Conservation (phyloP, 106 monocot genomes). For the Platanthera guangdongensis region DNA sequence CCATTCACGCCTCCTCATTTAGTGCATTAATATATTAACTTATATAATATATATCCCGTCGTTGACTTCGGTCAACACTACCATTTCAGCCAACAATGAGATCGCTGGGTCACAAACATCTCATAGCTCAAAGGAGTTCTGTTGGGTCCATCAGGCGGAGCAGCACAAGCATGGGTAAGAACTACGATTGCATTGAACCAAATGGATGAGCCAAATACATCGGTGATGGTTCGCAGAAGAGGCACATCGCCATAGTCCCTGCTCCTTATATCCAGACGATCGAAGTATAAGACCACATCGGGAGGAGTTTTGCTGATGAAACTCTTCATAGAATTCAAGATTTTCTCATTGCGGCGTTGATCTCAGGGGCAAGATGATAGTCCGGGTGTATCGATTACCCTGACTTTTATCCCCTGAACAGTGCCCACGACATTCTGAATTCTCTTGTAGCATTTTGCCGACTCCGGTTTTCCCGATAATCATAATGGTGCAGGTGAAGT, state of each 20-base stretch:
- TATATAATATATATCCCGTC: no score
- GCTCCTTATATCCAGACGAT: constrained; percentile 89
- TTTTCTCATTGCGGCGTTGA: constrained; percentile 61
- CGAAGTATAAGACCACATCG: constrained; percentile 92
- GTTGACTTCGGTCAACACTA: no score
- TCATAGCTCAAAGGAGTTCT: constrained; percentile 89
- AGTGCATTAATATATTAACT: no score
- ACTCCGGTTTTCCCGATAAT: constrained; percentile 92
- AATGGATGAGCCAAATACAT: constrained; percentile 79
- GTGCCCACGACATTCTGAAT: constrained; percentile 60
- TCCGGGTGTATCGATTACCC: constrained; percentile 94
- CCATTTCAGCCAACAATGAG: no score
- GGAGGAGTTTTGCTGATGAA: constrained; percentile 76
- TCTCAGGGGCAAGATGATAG: constrained; percentile 61
- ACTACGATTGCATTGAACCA: constrained; percentile 99
- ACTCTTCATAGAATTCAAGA: constrained; percentile 58
- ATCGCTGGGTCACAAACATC: constrained; percentile 92
- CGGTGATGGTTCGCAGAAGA: constrained; percentile 61
- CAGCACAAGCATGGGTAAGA: constrained; percentile 94
- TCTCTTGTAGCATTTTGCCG: constrained; percentile 88
- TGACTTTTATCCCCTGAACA: constrained; percentile 83
- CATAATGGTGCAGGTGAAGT: constrained; percentile 94
- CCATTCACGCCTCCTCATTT: no score
- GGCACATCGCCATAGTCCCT: constrained; percentile 81
- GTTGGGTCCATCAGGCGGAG: constrained; percentile 85